Conservation (phyloP, 106 monocot species). For the Posidonia australis region DNA sequence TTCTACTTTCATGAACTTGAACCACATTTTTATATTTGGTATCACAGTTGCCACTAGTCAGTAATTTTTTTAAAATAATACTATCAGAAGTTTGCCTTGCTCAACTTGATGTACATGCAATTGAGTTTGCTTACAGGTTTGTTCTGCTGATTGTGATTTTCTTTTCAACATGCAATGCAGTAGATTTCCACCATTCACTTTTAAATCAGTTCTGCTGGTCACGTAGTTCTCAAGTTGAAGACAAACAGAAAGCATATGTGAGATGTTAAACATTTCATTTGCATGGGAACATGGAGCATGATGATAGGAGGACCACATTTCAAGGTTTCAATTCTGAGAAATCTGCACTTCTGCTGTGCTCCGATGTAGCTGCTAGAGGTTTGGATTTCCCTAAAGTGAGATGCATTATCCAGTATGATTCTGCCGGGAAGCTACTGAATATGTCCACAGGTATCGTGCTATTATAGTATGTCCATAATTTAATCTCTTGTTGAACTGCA, state of each 20-base stretch:
- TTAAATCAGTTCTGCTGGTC: constrained; percentile 56
- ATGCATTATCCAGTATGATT: constrained; percentile 95
- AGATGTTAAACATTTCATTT: constrained; percentile 49
- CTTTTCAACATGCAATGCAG: constrained; percentile 92
- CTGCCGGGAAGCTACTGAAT: constrained; percentile 99
- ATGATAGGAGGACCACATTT: constrained; percentile 58
- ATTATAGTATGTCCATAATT: too few relatives aligned
- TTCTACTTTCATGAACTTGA: too few relatives aligned
- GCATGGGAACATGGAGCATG: constrained; percentile 93
- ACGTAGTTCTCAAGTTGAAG: constrained; percentile 19
- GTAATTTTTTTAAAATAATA: too few relatives aligned
- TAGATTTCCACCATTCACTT: constrained; percentile 82
- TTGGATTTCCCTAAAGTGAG: constrained; percentile 88
- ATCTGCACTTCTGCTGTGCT: constrained; percentile 85
- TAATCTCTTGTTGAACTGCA: too few relatives aligned
- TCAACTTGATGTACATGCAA: neutral
- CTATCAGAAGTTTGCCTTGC: neutral
- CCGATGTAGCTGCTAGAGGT: constrained; percentile 94
- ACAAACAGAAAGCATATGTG: constrained; percentile 35
- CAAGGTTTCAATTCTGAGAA: constrained; percentile 68
- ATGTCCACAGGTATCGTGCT: constrained; percentile 76
- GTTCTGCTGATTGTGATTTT: constrained; percentile 92
- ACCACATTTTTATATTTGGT: too few relatives aligned
- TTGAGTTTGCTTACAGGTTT: constrained; percentile 40
- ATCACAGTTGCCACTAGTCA: too few relatives aligned